Conservation (phyloP, 176 grass and related monocot genomes). For the Raddia distichophylla region DNA sequence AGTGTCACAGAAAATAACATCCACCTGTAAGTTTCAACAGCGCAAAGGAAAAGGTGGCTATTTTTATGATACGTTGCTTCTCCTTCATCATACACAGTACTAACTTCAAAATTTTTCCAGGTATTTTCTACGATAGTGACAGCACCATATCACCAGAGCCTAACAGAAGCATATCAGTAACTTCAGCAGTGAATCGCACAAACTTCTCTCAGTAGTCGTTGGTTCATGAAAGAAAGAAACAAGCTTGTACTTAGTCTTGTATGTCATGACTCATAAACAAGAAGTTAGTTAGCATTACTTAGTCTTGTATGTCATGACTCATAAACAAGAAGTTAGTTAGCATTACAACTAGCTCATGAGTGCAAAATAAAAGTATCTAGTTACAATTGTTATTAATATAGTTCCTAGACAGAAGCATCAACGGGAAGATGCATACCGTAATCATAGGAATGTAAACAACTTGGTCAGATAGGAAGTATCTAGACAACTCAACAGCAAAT, state of each 20-base stretch:
- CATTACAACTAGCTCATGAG: background rate
- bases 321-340: background rate
- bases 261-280: background rate
- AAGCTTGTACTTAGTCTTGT: background rate
- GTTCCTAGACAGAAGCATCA: background rate
- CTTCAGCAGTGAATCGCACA: too few relatives aligned
- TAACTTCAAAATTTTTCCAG: background rate
- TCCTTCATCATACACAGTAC: background rate
- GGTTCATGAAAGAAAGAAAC: background rate
- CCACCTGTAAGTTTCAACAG: background rate
- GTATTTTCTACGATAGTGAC: background rate
- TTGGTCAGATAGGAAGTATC: background rate
- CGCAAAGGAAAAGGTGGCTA: background rate
- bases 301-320: background rate
- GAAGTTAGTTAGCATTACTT: background rate
- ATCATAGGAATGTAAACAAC: background rate
- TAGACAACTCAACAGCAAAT: background rate
- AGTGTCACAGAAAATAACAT: background rate
- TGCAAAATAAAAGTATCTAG: background rate
- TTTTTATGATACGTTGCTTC: background rate
- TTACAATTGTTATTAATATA: background rate
- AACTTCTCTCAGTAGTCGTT: too few relatives aligned
- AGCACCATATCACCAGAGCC: background rate
- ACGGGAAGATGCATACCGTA: background rate
- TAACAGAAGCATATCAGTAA: background rate